Base-by-base conservation (phyloP, 805 yeast species). In the Jamesozyma piceae region DNA sequence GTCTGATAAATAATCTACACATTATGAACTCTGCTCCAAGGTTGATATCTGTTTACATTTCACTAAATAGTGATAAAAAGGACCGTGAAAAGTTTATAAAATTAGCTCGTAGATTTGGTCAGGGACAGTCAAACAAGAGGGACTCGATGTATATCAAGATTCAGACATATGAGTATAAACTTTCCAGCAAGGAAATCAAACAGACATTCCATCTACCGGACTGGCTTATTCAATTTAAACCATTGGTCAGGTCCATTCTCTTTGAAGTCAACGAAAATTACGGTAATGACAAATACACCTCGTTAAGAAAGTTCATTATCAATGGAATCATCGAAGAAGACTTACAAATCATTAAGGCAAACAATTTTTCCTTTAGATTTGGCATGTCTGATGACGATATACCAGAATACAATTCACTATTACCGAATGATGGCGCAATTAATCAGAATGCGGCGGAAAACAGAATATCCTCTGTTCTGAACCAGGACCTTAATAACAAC, bases 311-410 rank as follows among this genome's bases (percentile, higher is more conserved):
- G 44, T 65, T 68, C 34, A 52, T 61, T 4, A 52, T 72, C 10
- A 69, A 72, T 44, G 77, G 75, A 1, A 55, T 72, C 13, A 65
- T 69, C 0, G 53, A 55, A 33, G 56, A 61, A 30, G 72, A 67
- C 47, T 37, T 60, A 26, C 46, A 49, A 22, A 52, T 61, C 5
- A 48, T 55, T 44, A 51, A 51, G 33, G 32, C 47, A 26, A 46
- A 46, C 41, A 42, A 39, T 24, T 50, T 53, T 34, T 49, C 55
- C 33, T 39, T 48, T 35, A 43, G 38, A 21, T 24, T 24, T 11
- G 28, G 28, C 11, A 41, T 50, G 9, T 14, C 11, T 5, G 39
- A 46, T 20, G 55, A 51, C 19, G 45, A 36, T 22, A 31, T 50
- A 1, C 55, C 58, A 3, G 58, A 55, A 37, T 57, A 55, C 37